Evolutionary conservation across 306 rosid genomes (phyloP).

Genomic region (Castanea crenata): DNA sequence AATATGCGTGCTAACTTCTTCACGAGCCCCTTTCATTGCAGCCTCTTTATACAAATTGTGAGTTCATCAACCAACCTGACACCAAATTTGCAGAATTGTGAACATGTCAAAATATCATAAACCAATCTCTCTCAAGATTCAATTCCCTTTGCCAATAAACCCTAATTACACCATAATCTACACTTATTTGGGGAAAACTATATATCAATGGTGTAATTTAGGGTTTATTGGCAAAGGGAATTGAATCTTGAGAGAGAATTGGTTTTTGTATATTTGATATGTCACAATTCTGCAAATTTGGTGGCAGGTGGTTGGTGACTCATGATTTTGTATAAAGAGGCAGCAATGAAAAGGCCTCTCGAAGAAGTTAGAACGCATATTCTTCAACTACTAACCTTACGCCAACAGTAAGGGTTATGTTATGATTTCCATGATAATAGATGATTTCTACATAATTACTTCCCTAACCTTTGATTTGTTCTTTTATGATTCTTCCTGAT

Average conservation of each 20-base stretch:
- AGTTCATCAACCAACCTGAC: too few species aligned
- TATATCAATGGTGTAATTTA: too few species aligned
- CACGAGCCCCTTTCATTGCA: too few species aligned
- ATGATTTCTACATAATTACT: constrained; percentile 11
- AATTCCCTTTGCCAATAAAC: too few species aligned
- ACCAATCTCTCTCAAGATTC: too few species aligned
- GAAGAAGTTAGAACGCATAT: constrained; percentile 59
- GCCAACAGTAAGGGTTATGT: constrained; percentile 54
- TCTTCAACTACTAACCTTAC: constrained; percentile 51
- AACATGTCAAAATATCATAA: not conserved
- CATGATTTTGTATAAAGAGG: constrained; percentile 58
- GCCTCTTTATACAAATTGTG: too few species aligned
- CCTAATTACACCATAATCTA: too few species aligned
- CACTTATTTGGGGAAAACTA: too few species aligned
- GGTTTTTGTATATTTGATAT: not conserved
- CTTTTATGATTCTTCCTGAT: constrained; percentile 15
- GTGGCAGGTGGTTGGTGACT: constrained; percentile 72
- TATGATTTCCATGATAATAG: not conserved
- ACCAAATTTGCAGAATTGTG: too few species aligned
- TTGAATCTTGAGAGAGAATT: too few species aligned
- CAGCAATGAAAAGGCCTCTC: constrained; percentile 47
- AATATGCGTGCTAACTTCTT: too few species aligned
- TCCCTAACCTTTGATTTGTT: constrained; percentile 10
- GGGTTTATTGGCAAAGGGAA: too few species aligned
- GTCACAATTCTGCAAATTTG: constrained; percentile 17